Conservation (phyloP, 2,329 filamentous ascomycete genomes). For the Eutypa lata region DNA sequence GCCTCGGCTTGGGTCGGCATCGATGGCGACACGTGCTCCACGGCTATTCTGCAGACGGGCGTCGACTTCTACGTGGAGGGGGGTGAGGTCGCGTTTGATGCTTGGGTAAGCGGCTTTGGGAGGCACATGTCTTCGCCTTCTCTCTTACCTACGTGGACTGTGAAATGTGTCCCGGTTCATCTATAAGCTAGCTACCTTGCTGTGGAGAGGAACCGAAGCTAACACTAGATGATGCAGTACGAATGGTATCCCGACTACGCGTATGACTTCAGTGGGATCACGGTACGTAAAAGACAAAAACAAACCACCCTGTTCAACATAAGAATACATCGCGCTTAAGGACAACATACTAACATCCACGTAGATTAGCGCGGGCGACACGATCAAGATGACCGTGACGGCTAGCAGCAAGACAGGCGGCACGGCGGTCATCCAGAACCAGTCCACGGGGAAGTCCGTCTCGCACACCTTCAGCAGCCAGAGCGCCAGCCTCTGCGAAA, state of each 20-base stretch:
- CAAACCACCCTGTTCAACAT: too few relatives aligned
- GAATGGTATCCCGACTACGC: conserved; percentile 59
- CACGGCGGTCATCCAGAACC: conserved; percentile 48
- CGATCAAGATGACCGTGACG: conserved; percentile 25
- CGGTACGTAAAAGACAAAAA: too few relatives aligned
- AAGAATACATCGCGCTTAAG: too few relatives aligned
- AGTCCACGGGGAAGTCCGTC: conserved; percentile 47
- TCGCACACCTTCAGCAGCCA: conserved; percentile 48
- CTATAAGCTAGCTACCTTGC: too few relatives aligned
- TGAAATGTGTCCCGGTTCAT: too few relatives aligned
- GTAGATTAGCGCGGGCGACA: conserved; percentile 29
- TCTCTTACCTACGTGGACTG: too few relatives aligned
- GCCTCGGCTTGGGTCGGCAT: conserved; percentile 60
- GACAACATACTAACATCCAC: too few relatives aligned
- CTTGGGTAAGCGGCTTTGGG: conserved; percentile 37
- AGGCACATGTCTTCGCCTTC: too few relatives aligned
- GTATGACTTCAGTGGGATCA: conserved; percentile 47
- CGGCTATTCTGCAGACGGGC: conserved; percentile 55
- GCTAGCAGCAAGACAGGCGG: conserved; percentile 40
- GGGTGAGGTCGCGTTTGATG: conserved; percentile 43
- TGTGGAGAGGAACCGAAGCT: not conserved
- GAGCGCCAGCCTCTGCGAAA: conserved; percentile 43
- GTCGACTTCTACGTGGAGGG: conserved; percentile 51
- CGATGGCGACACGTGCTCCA: conserved; percentile 54
- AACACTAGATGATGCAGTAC: conserved; percentile 29